Conservation (phyloP, 805 yeast genomes). For the Pichia cephalocereana region DNA sequence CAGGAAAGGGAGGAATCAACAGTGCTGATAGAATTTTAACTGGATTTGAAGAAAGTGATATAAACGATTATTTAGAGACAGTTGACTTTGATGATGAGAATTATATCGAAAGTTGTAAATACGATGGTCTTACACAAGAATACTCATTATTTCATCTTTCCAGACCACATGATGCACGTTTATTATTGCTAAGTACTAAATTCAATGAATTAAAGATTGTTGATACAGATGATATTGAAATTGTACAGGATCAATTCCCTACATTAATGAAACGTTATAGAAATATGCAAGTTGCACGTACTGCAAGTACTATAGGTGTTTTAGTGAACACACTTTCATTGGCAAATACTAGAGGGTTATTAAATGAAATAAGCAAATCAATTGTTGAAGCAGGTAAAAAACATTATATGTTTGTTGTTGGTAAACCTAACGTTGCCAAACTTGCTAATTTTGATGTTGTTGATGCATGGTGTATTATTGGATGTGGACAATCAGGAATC, state of each 20-base stretch:
- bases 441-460: slow-evolving; percentile 92
- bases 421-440: slow-evolving; percentile 96
- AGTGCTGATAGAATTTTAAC: slow-evolving; percentile 25
- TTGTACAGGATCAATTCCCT: slow-evolving; percentile 57
- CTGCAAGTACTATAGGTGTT: slow-evolving; percentile 88
- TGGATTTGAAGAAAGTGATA: slow-evolving; percentile 18
- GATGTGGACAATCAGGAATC: slow-evolving; percentile 92
- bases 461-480: slow-evolving; percentile 90
- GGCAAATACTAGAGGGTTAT: slow-evolving; percentile 57
- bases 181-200: slow-evolving; percentile 65
- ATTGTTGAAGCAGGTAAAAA: slow-evolving; percentile 77
- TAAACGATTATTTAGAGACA: slow-evolving; percentile 1
- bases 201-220: slow-evolving; percentile 46
- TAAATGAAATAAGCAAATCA: slow-evolving; percentile 50
- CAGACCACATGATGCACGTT: slow-evolving; percentile 67
- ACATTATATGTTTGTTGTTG: slow-evolving; percentile 90
- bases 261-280: slow-evolving; percentile 77
- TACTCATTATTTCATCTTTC: slow-evolving; percentile 64
- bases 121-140: slow-evolving; percentile 28
- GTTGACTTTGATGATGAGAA: slow-evolving; percentile 6
- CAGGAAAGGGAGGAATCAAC: neutral
- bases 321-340: slow-evolving; percentile 84
- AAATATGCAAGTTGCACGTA: slow-evolving; percentile 78
- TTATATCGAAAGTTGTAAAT: slow-evolving; percentile 21
- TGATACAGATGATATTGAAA: slow-evolving; percentile 30